Evolutionary conservation across 2,329 filamentous ascomycete species (phyloP).

Genomic region (Plectosphaerella sp.): DNA sequence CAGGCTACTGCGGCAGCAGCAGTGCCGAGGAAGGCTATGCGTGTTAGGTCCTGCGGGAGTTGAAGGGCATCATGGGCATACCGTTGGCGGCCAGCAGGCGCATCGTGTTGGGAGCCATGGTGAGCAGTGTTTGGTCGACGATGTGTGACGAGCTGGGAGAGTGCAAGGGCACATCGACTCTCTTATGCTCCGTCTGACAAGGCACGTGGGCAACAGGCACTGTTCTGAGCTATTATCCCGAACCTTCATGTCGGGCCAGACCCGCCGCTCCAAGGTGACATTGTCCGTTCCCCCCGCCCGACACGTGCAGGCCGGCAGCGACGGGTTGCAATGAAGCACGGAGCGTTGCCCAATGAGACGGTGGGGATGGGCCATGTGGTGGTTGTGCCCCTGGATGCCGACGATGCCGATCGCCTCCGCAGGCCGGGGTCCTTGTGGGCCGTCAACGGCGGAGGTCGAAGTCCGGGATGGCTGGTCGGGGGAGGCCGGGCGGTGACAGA

Average conservation of each 20-base stretch:
- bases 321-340: slow-evolving; percentile 27
- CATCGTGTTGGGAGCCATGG: background rate
- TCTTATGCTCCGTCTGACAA: slow-evolving; percentile 30
- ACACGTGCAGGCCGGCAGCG: no score
- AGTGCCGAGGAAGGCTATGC: slow-evolving; percentile 6
- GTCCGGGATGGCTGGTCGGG: no score
- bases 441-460: no score
- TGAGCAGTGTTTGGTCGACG: slow-evolving; percentile 32
- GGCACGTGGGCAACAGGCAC: no score
- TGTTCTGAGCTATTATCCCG: no score
- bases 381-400: background rate
- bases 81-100: slow-evolving; percentile 5
- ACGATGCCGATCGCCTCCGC: background rate
- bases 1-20: slow-evolving; percentile 2
- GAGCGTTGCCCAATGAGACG: no score
- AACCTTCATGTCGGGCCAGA: no score
- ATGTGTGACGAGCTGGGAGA: no score
- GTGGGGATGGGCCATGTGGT: background rate
- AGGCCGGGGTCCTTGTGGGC: no score
- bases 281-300: no score
- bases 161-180: slow-evolving; percentile 1
- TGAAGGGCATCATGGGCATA: background rate
- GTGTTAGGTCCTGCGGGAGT: background rate
- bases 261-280: no score
- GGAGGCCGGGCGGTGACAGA: no score